Evolutionary conservation across 768 basidiomycete species (phyloP).

Genomic region (Boletus tomentosulus): DNA sequence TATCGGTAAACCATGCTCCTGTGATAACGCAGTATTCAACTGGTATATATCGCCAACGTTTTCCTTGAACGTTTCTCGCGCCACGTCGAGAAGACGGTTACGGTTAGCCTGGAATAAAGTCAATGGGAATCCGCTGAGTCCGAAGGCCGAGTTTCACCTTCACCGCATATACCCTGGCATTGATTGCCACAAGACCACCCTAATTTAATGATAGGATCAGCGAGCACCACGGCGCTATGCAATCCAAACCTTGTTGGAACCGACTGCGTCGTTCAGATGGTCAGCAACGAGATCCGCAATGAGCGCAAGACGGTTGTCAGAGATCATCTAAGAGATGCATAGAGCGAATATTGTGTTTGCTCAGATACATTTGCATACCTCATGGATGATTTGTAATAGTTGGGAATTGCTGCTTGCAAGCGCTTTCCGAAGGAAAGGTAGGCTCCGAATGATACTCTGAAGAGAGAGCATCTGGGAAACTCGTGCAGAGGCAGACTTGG

Average conservation of each 20-base stretch:
- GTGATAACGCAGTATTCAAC: slow-evolving; percentile 53
- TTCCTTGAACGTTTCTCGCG: slow-evolving; percentile 91
- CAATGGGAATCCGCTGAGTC: neutral
- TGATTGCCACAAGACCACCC: slow-evolving; percentile 72
- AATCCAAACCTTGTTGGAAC: slow-evolving; percentile 51
- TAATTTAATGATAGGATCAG: slow-evolving; percentile 21
- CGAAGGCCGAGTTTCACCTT: slow-evolving; percentile 38
- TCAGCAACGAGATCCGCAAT: slow-evolving; percentile 58
- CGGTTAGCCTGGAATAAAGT: slow-evolving; percentile 53
- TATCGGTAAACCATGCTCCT: slow-evolving; percentile 62
- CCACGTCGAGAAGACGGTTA: slow-evolving; percentile 87
- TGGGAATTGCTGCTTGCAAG: slow-evolving; percentile 54
- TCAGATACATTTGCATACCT: slow-evolving; percentile 37
- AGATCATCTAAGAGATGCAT: slow-evolving; percentile 52
- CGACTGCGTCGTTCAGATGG: slow-evolving; percentile 70
- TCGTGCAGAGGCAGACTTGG: slow-evolving; percentile 63
- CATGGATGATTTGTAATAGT: slow-evolving; percentile 57
- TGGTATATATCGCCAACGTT: slow-evolving; percentile 85
- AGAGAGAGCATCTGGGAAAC: slow-evolving; percentile 79
- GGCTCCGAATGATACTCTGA: slow-evolving; percentile 61
- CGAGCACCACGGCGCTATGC: neutral
- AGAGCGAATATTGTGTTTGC: neutral
- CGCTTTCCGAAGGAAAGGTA: slow-evolving; percentile 62
- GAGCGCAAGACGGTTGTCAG: slow-evolving; percentile 62
- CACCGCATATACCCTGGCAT: slow-evolving; percentile 86